A percentile compares a stretch with the other conserved stretches of the same genome.
Evolutionary conservation across 1,284 basidiomycete species (phyloP).

Genomic region (Cystobasidium pallidum): DNA sequence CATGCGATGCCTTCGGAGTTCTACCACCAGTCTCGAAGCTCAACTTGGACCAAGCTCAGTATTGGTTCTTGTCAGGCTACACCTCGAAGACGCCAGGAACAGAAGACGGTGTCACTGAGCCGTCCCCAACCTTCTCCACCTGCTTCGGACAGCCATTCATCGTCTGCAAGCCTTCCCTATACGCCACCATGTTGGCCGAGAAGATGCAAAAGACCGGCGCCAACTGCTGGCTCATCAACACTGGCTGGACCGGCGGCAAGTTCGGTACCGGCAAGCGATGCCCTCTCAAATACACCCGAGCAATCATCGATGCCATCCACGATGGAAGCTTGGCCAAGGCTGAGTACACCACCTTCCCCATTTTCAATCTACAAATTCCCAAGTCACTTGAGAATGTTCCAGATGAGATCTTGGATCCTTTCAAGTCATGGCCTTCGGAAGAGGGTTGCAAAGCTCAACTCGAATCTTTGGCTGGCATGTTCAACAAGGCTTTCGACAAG

Average conservation of each 20-base stretch:
- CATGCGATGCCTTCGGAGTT: constrained; percentile 71
- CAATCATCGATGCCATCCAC: constrained; percentile 66
- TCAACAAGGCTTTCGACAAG: constrained; percentile 75
- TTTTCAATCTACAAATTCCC: constrained; percentile 64
- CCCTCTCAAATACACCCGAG: constrained; percentile 71
- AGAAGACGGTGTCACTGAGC: constrained; percentile 96
- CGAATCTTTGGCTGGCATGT: constrained; percentile 85
- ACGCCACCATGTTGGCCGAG: constrained; percentile 95
- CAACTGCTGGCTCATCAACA: constrained; percentile 99
- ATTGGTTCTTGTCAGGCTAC: constrained; percentile 88
- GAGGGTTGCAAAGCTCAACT: constrained; percentile 83
- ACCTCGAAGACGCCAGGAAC: constrained; percentile 94
- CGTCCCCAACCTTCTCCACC: constrained; percentile 98
- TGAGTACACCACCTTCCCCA: constrained; percentile 78
- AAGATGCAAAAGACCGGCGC: constrained; percentile 90
- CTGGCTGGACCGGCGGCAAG: constrained; percentile 96
- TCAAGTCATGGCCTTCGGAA: constrained; percentile 80
- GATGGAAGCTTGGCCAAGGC: constrained; percentile 84
- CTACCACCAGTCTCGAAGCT: constrained; percentile 94
- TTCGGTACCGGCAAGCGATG: constrained; percentile 83
- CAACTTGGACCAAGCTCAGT: constrained; percentile 91
- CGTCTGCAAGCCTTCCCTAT: constrained; percentile 62
- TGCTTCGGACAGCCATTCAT: constrained; percentile 96
- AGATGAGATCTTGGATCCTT: constrained; percentile 81
- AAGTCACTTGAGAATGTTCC: constrained; percentile 80